Base-by-base conservation (phyloP, 129 eudicot genomes). In the Rutidosis leptorrhynchoides region DNA sequence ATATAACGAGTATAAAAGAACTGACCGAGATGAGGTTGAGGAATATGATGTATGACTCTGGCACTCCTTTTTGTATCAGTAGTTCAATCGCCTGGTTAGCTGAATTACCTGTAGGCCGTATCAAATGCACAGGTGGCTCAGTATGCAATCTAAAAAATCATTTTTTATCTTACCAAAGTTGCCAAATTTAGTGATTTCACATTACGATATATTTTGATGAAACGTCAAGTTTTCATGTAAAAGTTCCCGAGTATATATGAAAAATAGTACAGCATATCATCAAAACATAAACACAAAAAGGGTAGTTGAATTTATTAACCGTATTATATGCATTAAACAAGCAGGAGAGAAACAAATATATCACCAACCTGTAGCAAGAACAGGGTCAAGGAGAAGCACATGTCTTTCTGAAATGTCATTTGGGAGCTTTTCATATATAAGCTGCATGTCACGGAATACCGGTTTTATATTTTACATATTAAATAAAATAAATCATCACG, bases 301-400 rank as follows among this genome's bases (percentile, higher is more conserved):
- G 5, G 12, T 3, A 1, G n/a, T 4, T 55, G 6, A 23, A 22
- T 55, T 52, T 60, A 17, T 71, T 30, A 14, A 58, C 61, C 54
- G 30, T 32, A 32, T 53, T 37, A n/a, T 12, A 55, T 64, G 62
- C 45, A 35, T 53, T 59, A 19, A 20, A 49, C 64, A 40, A 30
- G 78, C 33, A 64, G 11, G 29, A 0, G 5, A 30, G 37, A 26
- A 11, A 26, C 33, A 30, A 23, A 54, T 11, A 70, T 46, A 59
- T 59, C 35, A 60, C 74, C 62, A 70, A 93, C 98, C 98, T 68
- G 98, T 93, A 72, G 95, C 98, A 78, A 93, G 96, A 78, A 93
- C 95, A n/a, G 98, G 98, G 59, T 93, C 98, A 56, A 93, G 84
- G 73, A 93, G 96, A 74, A 93, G 90, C 78, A 93, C 98, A 24